Evolutionary conservation across 1,284 basidiomycete species (phyloP).

Genomic region (Polyporus tsugae): DNA sequence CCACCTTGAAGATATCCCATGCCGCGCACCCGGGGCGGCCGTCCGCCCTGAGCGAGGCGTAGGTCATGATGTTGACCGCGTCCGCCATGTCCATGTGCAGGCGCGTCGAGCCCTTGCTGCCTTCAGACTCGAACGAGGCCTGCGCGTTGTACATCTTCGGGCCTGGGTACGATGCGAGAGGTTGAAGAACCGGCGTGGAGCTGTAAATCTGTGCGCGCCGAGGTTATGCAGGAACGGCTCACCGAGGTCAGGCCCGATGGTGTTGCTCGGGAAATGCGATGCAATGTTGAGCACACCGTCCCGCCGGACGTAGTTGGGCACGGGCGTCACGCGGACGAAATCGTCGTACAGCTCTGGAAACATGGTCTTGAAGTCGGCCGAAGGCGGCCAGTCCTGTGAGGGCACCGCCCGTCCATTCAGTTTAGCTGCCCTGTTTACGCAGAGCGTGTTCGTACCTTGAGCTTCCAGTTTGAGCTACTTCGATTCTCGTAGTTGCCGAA

Average conservation of each 20-base stretch:
- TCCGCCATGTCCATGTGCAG: conserved; percentile 95
- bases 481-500: conserved; percentile 12
- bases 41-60: conserved; percentile 62
- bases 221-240: conserved; percentile 46
- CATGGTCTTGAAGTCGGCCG: conserved; percentile 76
- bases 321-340: conserved; percentile 79
- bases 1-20: conserved; percentile 87
- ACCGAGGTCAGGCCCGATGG: conserved; percentile 84
- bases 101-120: conserved; percentile 78
- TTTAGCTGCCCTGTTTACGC: neutral
- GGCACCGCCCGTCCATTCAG: neutral
- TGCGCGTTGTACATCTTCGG: conserved; percentile 80
- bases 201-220: conserved; percentile 16
- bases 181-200: neutral
- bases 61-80: conserved; percentile 88
- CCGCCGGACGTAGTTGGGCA: conserved; percentile 82
- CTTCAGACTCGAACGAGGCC: conserved; percentile 59
- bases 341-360: conserved; percentile 82
- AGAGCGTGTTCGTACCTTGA: conserved; percentile 7
- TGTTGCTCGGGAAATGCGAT: conserved; percentile 81
- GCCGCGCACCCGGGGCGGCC: conserved; percentile 78
- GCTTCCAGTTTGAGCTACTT: conserved; percentile 3
- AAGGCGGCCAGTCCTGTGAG: conserved; percentile 19
- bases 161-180: conserved; percentile 46
- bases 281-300: conserved; percentile 87